Conservation (phyloP, 306 rosid genomes). For the Medicago lupulina region DNA sequence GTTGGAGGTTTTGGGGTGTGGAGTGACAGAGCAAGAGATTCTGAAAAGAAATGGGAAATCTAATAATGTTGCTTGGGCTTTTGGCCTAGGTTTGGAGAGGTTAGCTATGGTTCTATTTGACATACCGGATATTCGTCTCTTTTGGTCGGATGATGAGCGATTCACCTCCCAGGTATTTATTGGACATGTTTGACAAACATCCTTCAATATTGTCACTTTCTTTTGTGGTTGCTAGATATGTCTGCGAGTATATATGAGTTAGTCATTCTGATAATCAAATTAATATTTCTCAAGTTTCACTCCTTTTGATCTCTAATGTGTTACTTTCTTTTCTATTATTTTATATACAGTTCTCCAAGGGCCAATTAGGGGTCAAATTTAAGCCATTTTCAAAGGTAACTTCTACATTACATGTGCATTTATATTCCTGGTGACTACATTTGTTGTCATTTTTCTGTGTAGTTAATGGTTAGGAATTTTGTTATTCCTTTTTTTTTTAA, state of each 20-base stretch:
- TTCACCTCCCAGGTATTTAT: conserved; percentile 90
- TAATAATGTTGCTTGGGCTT: conserved; percentile 95
- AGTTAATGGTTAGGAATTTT: conserved; percentile 16
- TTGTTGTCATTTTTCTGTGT: conserved; percentile 30
- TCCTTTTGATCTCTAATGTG: conserved; percentile 37
- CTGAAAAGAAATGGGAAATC: conserved; percentile 75
- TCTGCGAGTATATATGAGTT: conserved; percentile 26
- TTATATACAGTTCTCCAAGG: conserved; percentile 75
- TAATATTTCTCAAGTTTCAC: conserved; percentile 15
- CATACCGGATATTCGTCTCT: conserved; percentile 94
- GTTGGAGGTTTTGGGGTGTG: conserved; percentile 97
- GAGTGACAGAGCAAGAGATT: conserved; percentile 97
- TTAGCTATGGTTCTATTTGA: conserved; percentile 98
- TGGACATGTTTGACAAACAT: conserved; percentile 35
- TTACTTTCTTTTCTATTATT: conserved; percentile 35
- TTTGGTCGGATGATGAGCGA: conserved; percentile 92
- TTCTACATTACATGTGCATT: conserved; percentile 25
- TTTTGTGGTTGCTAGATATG: conserved; percentile 25
- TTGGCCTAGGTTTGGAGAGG: conserved; percentile 96
- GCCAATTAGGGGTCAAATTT: conserved; percentile 82
- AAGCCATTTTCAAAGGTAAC: conserved; percentile 95
- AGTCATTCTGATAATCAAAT: conserved; percentile 31
- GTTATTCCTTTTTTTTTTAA: conserved; percentile 1
- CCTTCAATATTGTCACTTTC: conserved; percentile 27
- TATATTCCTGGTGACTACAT: conserved; percentile 28